Evolutionary conservation across 2,329 filamentous ascomycete species (phyloP).

Genomic region (Aspergillus sp.): DNA sequence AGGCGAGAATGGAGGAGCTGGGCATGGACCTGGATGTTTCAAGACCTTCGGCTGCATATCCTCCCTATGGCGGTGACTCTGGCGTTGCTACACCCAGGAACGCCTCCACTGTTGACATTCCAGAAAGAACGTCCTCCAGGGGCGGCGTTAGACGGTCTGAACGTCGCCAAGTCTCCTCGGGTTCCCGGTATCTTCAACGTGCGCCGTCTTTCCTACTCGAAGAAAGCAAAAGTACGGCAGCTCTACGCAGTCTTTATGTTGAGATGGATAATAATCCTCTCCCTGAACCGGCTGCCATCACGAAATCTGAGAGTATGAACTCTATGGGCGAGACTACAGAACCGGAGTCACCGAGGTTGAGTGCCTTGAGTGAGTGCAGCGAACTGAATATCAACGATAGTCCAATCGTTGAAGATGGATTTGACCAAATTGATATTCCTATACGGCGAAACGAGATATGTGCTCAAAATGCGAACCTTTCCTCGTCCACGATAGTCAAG

Average conservation of each 20-base stretch:
- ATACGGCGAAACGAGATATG: slow-evolving; percentile 21
- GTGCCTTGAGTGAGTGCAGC: slow-evolving; percentile 47
- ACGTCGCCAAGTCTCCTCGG: slow-evolving; percentile 20
- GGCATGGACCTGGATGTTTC: slow-evolving; percentile 22
- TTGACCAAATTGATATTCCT: slow-evolving; percentile 31
- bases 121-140: slow-evolving; percentile 41
- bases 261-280: slow-evolving; percentile 30
- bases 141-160: slow-evolving; percentile 23
- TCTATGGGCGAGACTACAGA: slow-evolving; percentile 36
- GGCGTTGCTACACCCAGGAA: slow-evolving; percentile 31
- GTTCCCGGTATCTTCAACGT: slow-evolving; percentile 30
- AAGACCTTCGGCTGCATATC: slow-evolving; percentile 26
- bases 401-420: slow-evolving; percentile 16
- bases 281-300: slow-evolving; percentile 26
- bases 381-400: slow-evolving; percentile 38
- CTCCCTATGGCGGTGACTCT: slow-evolving; percentile 25
- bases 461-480: slow-evolving; percentile 18
- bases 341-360: slow-evolving; percentile 42
- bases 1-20: slow-evolving; percentile 39
- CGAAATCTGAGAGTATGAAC: slow-evolving; percentile 37
- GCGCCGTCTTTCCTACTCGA: slow-evolving; percentile 43
- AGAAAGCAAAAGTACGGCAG: slow-evolving; percentile 37
- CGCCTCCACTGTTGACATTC: slow-evolving; percentile 33
- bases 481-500: slow-evolving; percentile 13
- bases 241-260: slow-evolving; percentile 40